Evolutionary conservation across 1,284 basidiomycete genomes (phyloP), one percentile per base, ranked within the genome.

Genomic region (Albatrellus sp.): DNA sequence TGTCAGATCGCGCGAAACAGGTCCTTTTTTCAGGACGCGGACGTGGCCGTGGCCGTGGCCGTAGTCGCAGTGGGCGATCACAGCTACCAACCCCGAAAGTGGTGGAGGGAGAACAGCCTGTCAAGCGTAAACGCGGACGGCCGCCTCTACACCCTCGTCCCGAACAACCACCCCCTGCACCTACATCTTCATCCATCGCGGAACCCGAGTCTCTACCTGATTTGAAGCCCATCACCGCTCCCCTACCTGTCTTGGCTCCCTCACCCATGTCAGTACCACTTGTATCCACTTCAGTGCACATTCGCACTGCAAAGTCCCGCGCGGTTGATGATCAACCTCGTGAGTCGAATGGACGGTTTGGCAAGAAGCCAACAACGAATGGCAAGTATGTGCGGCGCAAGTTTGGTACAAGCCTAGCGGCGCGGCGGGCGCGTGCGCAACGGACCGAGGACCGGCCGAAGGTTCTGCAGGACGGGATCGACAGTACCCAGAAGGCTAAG

Each of bases 311-410:
- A 30, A 72, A 71, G 53, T 65, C 68, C 4, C 52, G 69, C 20
- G 71, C 68, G 13, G 68, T 72, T 38, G 69, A 70, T 43, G 55
- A 55, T n/a, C 72, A 73, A 49, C 70, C 70, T 6, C 65, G 70
- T 37, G 69, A 69, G 48, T 57, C 58, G 30, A 70, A 72, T 48
- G 70, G 71, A 37, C 60, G 70, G 14, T 73, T 73, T 44, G 71
- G 70, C 34, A 72, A 69, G 60, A 73, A 72, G 53, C 57, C 59
- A 16, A 63, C 64, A 16, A 68, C 65, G 8, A 77, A 80, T 47
- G 77, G 77, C 50, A 58, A 64, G 55, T 63, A 59, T 50, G 54
- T 64, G 55, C 61, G 69, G 51, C 67, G 61, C 54, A 63, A 63
- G 46, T 50, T 61, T 44, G 42, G 48, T 52, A 14, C 54, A 49